A percentile compares a stretch with the other conserved stretches of the same genome.
phyloP scores from a whole-genome alignment of 768 basidiomycete species.

The Hortiboletus flavorubellus region DNA sequence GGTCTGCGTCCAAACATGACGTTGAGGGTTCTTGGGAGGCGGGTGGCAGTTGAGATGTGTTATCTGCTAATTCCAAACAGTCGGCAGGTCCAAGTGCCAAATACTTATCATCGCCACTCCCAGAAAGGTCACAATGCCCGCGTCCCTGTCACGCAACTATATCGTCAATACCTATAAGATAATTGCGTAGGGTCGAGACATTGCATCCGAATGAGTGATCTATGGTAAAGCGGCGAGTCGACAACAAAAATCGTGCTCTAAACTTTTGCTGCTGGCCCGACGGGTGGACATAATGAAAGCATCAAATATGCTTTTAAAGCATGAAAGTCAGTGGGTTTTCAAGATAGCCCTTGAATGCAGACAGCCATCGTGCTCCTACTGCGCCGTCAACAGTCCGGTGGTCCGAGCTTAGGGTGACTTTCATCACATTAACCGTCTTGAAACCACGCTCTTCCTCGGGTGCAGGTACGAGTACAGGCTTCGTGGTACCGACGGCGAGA shows the following conservation, averaged over 20 bases:
- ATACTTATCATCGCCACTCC: too few species aligned
- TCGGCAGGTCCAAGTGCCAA: too few species aligned
- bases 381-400: constrained; percentile 97
- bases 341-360: constrained; percentile 92
- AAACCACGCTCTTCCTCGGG: constrained; percentile 92
- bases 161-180: constrained; percentile 9
- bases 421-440: constrained; percentile 90
- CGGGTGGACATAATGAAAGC: not conserved
- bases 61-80: not conserved
- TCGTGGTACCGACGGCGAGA: constrained; percentile 87
- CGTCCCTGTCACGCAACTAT: not conserved
- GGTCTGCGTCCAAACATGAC: constrained; percentile 17
- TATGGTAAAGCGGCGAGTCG: constrained; percentile 21
- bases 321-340: constrained; percentile 97
- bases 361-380: constrained; percentile 87
- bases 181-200: constrained; percentile 4
- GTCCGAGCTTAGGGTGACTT: constrained; percentile 92
- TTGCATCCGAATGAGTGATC: constrained; percentile 17
- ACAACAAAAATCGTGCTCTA: constrained; percentile 5
- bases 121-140: not conserved
- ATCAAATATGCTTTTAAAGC: constrained; percentile 51
- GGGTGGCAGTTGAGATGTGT: constrained; percentile 12
- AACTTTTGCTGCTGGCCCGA: not conserved
- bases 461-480: constrained; percentile 82
- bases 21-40: constrained; percentile 17